Evolutionary conservation across 1,284 basidiomycete genomes (phyloP), one percentile per base, ranked within the genome.

Genomic region (Puccinia coronata): DNA sequence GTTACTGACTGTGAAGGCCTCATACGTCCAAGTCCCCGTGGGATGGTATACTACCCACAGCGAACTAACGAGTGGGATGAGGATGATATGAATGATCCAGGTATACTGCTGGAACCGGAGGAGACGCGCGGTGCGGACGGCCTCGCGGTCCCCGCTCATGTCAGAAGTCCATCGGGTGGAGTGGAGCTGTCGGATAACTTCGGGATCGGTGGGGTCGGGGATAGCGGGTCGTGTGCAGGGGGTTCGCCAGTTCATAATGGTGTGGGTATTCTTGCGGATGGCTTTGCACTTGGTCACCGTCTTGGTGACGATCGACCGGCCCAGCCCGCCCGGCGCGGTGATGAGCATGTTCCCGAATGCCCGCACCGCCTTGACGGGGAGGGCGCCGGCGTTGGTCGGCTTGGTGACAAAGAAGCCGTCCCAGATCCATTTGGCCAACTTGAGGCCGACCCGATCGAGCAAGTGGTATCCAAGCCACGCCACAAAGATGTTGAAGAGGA

Each of bases 81-180:
- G 83, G 77, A 84, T 83, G 12, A 87, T 82, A 79, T 87, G 86
- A 36, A 85, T 80, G 25, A 87, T 83, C 82, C 83, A 86, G 53
- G 86, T 82, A 83, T 83, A 86, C 31, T 85, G 84, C 74, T 86
- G 85, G 47, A 83, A 75, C 20, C 83, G 80, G 20, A 87, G 83
- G 65, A 87, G 83, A 74, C 83, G 83, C 65, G 84, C 82, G 11
- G 86, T 87, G 28, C 86, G 83, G 76, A 85, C 84, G 25, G 87
- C 87, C 82, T 87, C 86, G 53, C 80, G 70, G 82, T 87, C 85
- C 59, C 84, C 82, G 59, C 84, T 84, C 49, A 87, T 83, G 82
- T 87, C 86, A 6, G 85, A 83, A 12, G 86, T 85, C 84, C 86
- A 87, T 70, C 86, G 83, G 28, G 87, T 87, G 75, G 86, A 87